Base-by-base conservation (phyloP, 768 basidiomycete genomes). In the Crepidotus variabilis region DNA sequence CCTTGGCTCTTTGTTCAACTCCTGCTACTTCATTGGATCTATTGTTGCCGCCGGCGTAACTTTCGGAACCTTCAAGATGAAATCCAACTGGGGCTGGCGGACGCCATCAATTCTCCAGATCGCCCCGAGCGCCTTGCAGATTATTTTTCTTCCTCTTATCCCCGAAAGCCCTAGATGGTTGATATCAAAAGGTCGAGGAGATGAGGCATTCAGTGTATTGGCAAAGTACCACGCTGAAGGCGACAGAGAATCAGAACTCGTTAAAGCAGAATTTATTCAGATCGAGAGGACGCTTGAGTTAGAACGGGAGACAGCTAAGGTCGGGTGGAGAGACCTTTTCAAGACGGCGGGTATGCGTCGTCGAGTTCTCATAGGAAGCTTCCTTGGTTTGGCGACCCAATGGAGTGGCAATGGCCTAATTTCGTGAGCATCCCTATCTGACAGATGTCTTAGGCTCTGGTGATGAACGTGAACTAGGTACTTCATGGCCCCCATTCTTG, bases 131-230 rank as follows among this genome's bases (percentile, higher is more conserved):
- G 32, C 74, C 10, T 67, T 86, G 20, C 85, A 87, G 58, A 63
- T 86, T 46, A 57, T 59, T 23, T 83, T 87, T 66, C 74, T 87
- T 52, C 78, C 69, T 63, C 80, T 83, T 63, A 70, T 86, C 14
- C 84, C 84, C 2, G 86, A 88, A 62, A 85, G 83, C 10, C 86
- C 86, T 14, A 78, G 83, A 36, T 87, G 84, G 84, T 75, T 87
- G 3, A 72, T 86, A 28, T 78, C 82, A 2, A 79, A 78, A 50
- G 83, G 84, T 24, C 77, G 83, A 16, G 67, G 66, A 1, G 73
- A 74, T 0, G 81, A 84, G 57, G 83, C 82, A 0, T 65, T 68
- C 51, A 69, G 65, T 0, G 74, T 82, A 46, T 72, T 86, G 22
- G 75, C 69, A 16, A 83, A 80, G 55, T 86, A 85, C 52, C 85